Evolutionary conservation across 345 rosid species (phyloP).

Genomic region (Eucalyptus coolabah): DNA sequence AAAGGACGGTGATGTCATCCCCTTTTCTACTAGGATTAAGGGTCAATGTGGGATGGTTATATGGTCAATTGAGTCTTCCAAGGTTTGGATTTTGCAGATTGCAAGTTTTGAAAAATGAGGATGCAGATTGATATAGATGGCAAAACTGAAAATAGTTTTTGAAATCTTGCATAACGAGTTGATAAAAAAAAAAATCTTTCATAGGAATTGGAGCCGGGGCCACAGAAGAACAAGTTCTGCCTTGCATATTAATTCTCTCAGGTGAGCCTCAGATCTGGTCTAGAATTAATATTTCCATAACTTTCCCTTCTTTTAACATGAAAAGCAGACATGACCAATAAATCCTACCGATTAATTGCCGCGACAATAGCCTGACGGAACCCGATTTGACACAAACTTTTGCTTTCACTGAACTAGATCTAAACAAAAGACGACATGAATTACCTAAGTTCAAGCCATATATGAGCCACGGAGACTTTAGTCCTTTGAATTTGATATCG

Average conservation of each 20-base stretch:
- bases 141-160: background rate
- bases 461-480: background rate
- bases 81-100: background rate
- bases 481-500: background rate
- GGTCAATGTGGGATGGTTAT: background rate
- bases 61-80: background rate
- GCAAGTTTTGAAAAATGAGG: background rate
- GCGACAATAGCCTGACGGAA: background rate
- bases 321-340: background rate
- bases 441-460: background rate
- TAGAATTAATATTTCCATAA: background rate
- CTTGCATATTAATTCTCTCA: background rate
- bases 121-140: background rate
- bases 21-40: fast-evolving
- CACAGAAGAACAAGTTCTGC: background rate
- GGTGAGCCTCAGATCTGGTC: background rate
- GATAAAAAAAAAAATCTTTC: background rate
- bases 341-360: background rate
- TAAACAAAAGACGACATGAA: background rate
- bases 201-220: background rate
- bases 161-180: background rate
- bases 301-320: background rate
- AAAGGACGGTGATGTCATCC: too few relatives aligned
- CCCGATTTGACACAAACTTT: background rate
- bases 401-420: background rate